Evolutionary conservation across 2,329 filamentous ascomycete genomes (phyloP), one percentile per base, ranked within the genome.

Genomic region (Paecilomyces dactylethromorphus): DNA sequence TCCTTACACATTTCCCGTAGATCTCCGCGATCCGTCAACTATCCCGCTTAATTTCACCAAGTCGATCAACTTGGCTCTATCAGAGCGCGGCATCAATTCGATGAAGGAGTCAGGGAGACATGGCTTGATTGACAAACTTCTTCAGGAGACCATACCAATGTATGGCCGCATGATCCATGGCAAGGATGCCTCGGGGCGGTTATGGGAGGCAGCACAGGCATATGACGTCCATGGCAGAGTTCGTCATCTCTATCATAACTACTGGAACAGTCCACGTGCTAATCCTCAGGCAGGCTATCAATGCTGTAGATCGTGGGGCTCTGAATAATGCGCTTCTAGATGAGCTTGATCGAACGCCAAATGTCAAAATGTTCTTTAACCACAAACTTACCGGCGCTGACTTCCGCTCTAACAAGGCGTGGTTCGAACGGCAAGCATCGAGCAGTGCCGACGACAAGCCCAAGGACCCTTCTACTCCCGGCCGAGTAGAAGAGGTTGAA

Each of bases 61-160:
- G 74, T 97, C 94, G n/a, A 99, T 99, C 79, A 99, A 99, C 71
- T 79, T 99, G 58, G 93, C 94, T 22, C 81, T 99, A 0, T 97
- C 94, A 0, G 92, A 97, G 72, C 87, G 94, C 59, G 94, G 94
- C 32, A 92, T 97, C 72, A 90, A 94, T 73, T 90, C 93, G 22
- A 87, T 99, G 76, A 84, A 84, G 56, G 80, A 89, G 66, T 85
- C 90, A 1, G 84, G 85, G 26, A 83, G 87, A 32, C 77, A 84
- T 2, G 82, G 81, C 2, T 82, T 97, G 35, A 79, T 96, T 32
- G 82, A 92, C 12, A 81, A 86, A 65, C 85, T 97, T 32, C 81
- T 96, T 67, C 79, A 79, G 1, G 85, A 88, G 56, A 93, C 92
- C 0, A 91, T 97, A 60, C 92, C 93, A 11, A 97, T 99, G 92